Evolutionary conservation across 169 alveolate species (phyloP).

Genomic region (Plasmodium billcollinsi): DNA sequence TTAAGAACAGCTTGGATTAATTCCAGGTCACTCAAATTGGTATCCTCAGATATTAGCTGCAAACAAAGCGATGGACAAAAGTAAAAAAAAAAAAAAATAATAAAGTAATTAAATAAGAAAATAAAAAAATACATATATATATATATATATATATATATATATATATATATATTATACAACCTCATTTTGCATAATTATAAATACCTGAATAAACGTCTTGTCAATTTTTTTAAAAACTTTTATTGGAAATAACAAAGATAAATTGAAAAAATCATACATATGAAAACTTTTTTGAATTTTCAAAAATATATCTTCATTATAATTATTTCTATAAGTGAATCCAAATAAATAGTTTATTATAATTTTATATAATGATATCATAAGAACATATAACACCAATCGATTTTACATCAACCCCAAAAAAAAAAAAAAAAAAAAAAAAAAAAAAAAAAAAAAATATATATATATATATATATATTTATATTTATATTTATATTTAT

Average conservation of each 20-base stretch:
- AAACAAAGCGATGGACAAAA: background rate
- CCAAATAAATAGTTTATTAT: no score
- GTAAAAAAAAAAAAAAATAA: background rate
- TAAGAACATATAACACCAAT: no score
- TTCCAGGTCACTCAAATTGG: conserved; percentile 35
- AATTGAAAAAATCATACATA: conserved; percentile 45
- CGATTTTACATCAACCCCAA: no score
- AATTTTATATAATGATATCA: no score
- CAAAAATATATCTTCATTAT: conserved; percentile 65
- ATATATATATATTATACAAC: background rate
- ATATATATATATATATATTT: background rate
- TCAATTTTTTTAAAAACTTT: conserved; percentile 52
- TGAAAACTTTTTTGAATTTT: conserved; percentile 55
- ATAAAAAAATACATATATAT: no score
- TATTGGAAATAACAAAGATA: conserved; percentile 57
- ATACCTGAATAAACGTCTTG: conserved; percentile 54
- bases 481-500: background rate
- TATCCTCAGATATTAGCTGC: conserved; percentile 60
- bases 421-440: background rate
- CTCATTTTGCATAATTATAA: background rate
- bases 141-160: background rate
- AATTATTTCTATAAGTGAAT: conserved; percentile 3
- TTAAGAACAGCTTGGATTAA: conserved; percentile 48
- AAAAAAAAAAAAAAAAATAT: background rate
- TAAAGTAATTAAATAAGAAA: background rate